These are phyloP conservation scores for Eucalyptus regnans DNA, from an alignment of 345 rosid species.

Conservation along the genomic window DNA sequence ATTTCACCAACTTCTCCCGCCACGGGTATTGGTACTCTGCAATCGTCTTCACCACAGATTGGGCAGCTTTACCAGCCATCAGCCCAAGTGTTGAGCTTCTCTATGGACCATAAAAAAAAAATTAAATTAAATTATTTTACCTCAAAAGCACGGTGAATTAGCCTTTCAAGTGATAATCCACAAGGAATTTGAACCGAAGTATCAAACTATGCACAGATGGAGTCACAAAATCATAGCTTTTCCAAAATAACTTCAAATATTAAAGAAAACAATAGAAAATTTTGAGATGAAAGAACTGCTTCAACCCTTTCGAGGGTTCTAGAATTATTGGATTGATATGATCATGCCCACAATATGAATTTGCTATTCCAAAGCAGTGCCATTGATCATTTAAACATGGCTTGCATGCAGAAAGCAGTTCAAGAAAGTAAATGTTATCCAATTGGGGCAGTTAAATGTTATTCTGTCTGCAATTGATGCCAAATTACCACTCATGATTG, in stretches of 20 bases:
- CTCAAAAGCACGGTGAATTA: background rate
- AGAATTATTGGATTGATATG: background rate
- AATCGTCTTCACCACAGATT: conserved; percentile 39
- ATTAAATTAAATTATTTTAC: background rate
- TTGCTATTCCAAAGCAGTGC: background rate
- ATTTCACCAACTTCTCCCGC: conserved; percentile 63
- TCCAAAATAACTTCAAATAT: background rate
- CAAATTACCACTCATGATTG: background rate
- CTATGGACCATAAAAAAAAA: background rate
- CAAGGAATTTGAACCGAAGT: background rate
- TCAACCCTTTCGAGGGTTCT: background rate
- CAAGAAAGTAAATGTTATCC: background rate
- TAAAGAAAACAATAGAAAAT: background rate
- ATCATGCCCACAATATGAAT: background rate
- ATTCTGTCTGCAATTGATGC: background rate
- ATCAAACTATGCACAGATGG: background rate
- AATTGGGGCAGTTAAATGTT: background rate
- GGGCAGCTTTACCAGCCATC: conserved; percentile 80
- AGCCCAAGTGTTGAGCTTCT: background rate
- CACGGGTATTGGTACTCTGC: conserved; percentile 66
- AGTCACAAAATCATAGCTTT: background rate
- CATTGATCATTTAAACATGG: background rate
- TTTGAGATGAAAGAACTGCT: background rate
- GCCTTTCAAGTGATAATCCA: background rate
- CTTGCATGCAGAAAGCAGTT: background rate